Conservation (phyloP, 805 yeast genomes). For the Suhomyces emberorum region DNA sequence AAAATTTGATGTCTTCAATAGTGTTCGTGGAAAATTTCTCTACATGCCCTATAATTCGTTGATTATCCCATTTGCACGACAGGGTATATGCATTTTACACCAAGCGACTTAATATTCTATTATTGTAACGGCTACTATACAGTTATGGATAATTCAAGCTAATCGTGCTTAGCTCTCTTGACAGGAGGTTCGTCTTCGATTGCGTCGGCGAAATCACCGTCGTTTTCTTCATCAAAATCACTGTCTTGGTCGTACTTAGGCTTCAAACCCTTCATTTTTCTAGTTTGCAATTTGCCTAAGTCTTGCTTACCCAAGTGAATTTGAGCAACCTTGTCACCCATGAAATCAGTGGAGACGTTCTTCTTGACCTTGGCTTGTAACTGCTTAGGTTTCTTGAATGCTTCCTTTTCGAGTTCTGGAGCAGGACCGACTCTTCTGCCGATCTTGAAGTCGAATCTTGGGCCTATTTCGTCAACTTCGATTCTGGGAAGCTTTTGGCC, state of each 20-base stretch:
- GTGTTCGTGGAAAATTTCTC: no score
- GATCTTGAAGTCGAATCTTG: constrained; percentile 86
- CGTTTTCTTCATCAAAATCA: constrained; percentile 53
- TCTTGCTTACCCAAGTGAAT: constrained; percentile 97
- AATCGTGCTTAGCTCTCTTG: constrained; percentile 1
- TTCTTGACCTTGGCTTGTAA: constrained; percentile 78
- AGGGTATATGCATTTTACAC: no score
- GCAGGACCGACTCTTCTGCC: constrained; percentile 83
- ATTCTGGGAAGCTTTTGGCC: constrained; percentile 91
- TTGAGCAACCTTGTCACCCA: constrained; percentile 97
- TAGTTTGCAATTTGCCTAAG: constrained; percentile 81
- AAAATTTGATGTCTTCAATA: no score
- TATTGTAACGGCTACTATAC: constrained; percentile 2
- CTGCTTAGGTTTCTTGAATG: constrained; percentile 75
- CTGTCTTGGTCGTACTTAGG: constrained; percentile 76
- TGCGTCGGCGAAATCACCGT: constrained; percentile 20
- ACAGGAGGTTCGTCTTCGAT: constrained; percentile 14
- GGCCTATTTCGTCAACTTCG: constrained; percentile 93
- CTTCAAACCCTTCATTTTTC: constrained; percentile 98
- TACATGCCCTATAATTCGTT: no score
- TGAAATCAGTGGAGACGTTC: constrained; percentile 79
- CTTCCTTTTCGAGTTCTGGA: constrained; percentile 89
- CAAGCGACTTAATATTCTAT: no score
- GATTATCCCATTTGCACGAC: no score
- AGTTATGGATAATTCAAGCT: constrained; percentile 30